These are phyloP conservation scores for Trichoderma breve DNA, from an alignment of 2,329 filamentous ascomycete species.

Conservation along the genomic window DNA sequence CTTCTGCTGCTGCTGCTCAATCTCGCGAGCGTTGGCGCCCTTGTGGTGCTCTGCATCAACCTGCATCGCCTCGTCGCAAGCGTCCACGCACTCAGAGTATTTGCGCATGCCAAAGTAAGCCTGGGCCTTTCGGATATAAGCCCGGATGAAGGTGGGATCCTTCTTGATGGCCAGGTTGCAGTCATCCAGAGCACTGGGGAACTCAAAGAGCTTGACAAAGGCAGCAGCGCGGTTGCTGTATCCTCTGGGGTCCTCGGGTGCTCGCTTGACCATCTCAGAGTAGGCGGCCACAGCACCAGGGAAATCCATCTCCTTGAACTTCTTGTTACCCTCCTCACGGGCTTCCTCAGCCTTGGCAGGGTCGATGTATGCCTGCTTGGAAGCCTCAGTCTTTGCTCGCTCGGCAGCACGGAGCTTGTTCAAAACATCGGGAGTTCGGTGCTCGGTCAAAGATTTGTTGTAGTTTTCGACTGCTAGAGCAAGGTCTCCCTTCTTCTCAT, in stretches of 20 bases:
- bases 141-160: slow-evolving; percentile 88
- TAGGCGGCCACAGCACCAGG: slow-evolving; percentile 92
- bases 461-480: slow-evolving; percentile 81
- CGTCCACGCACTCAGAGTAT: slow-evolving; percentile 91
- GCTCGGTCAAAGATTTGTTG: slow-evolving; percentile 91
- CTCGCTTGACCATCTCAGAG: slow-evolving; percentile 93
- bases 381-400: slow-evolving; percentile 75
- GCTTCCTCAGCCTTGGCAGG: slow-evolving; percentile 92
- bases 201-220: slow-evolving; percentile 93
- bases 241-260: slow-evolving; percentile 86
- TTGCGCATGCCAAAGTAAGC: slow-evolving; percentile 97
- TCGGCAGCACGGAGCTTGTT: slow-evolving; percentile 89
- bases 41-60: slow-evolving; percentile 68
- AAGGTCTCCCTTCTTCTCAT: slow-evolving; percentile 85
- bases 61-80: slow-evolving; percentile 74
- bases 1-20: slow-evolving; percentile 92
- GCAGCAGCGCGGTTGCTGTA: slow-evolving; percentile 98
- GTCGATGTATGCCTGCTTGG: slow-evolving; percentile 80
- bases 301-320: slow-evolving; percentile 97
- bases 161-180: slow-evolving; percentile 89
- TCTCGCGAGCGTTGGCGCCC: slow-evolving; percentile 83
- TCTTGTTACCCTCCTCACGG: slow-evolving; percentile 89
- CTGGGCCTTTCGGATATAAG: slow-evolving; percentile 95
- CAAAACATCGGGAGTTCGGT: slow-evolving; percentile 91
- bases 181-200: slow-evolving; percentile 89